Percentiles rank a stretch among this genome's conserved stretches.
Conservation (phyloP, 495 filamentous ascomycete species). For the Hyphodiscus hymeniophilus region DNA sequence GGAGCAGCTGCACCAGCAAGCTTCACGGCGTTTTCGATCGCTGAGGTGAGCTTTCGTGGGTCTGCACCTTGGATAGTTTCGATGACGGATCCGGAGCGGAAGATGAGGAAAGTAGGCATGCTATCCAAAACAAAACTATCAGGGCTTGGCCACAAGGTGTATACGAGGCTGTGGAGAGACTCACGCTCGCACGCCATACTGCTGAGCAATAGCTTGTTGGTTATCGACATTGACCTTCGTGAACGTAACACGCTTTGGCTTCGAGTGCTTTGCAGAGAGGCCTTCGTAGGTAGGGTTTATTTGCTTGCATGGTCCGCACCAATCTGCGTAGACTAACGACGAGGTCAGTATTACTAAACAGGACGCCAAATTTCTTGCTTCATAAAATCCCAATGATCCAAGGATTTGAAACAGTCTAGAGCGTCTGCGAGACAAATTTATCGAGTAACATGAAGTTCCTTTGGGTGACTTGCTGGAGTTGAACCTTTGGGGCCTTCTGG, state of each 20-base stretch:
- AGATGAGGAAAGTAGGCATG: slow-evolving; percentile 72
- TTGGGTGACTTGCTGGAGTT: too few species aligned
- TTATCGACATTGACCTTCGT: slow-evolving; percentile 44
- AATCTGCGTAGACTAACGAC: slow-evolving; percentile 40
- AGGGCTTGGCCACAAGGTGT: background rate
- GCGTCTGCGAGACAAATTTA: too few species aligned
- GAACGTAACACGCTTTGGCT: slow-evolving; percentile 37
- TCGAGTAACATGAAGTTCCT: too few species aligned
- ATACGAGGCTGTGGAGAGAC: slow-evolving; percentile 10
- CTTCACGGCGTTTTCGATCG: slow-evolving; percentile 66
- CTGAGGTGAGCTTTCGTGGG: slow-evolving; percentile 59
- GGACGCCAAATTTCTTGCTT: too few species aligned
- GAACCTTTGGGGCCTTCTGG: too few species aligned
- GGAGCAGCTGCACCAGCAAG: slow-evolving; percentile 34
- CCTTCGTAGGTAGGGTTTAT: slow-evolving; percentile 44
- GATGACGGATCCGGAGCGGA: slow-evolving; percentile 64
- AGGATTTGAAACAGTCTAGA: too few species aligned
- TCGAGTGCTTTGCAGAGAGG: slow-evolving; percentile 35
- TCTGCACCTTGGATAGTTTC: slow-evolving; percentile 76
- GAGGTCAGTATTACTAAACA: slow-evolving; percentile 5
- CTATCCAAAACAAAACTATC: slow-evolving; percentile 24
- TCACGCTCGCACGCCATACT: slow-evolving; percentile 37
- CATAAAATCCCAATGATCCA: too few species aligned
- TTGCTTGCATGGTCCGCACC: slow-evolving; percentile 51
- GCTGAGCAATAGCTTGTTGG: slow-evolving; percentile 35